Evolutionary conservation across 148 eudicot genomes (phyloP).

Genomic region (Silene uniflora): DNA sequence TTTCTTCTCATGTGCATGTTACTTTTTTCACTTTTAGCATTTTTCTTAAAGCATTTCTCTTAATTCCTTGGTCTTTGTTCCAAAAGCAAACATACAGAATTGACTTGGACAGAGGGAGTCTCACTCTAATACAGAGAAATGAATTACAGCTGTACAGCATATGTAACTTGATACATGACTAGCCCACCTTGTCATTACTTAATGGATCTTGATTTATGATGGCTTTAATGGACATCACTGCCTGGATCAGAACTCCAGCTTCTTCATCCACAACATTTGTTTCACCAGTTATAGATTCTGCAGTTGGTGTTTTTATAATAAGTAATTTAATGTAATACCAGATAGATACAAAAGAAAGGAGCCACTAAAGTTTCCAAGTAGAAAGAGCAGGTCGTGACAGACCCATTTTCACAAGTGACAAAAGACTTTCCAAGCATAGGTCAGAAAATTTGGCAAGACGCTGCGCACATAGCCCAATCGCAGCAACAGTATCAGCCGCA

Average conservation of each 20-base stretch:
- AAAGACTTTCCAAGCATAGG: slow-evolving; percentile 71
- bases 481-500: slow-evolving; percentile 96
- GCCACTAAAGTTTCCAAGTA: not conserved
- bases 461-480: slow-evolving; percentile 85
- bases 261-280: slow-evolving; percentile 50
- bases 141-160: slow-evolving; percentile 14
- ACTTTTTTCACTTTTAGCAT: too few relatives aligned
- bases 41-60: too few relatives aligned
- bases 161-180: slow-evolving; percentile 7
- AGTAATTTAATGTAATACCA: slow-evolving; percentile 4
- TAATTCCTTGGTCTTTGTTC: too few relatives aligned
- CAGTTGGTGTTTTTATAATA: slow-evolving; percentile 17
- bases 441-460: slow-evolving; percentile 58
- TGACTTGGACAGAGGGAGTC: not conserved
- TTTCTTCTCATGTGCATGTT: too few relatives aligned
- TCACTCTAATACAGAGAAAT: not conserved
- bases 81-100: not conserved
- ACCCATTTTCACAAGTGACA: slow-evolving; percentile 66
- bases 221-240: slow-evolving; percentile 67
- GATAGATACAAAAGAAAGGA: slow-evolving; percentile 4
- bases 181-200: slow-evolving; percentile 70
- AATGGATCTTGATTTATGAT: slow-evolving; percentile 71
- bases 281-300: slow-evolving; percentile 47
- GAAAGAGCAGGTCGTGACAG: slow-evolving; percentile 17
- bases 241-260: slow-evolving; percentile 70